Base-by-base conservation (phyloP, 441 rosid species). In the Pelargonium myrrhifolium region DNA sequence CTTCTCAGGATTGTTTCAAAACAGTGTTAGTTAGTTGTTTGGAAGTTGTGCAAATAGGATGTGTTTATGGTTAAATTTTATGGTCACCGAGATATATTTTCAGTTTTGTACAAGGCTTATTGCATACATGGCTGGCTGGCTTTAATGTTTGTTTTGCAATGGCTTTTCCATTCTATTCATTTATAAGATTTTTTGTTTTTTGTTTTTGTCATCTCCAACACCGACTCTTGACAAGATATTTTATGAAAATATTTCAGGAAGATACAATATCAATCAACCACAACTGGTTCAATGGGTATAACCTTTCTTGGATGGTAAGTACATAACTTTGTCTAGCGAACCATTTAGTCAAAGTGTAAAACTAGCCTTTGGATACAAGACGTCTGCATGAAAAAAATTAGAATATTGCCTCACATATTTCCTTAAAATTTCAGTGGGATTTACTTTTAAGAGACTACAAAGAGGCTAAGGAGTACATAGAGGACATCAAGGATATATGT, bases 211-310 rank as follows among this genome's bases (percentile, higher is more conserved):
- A 21, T 56, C 28, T 21, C 26, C 62, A 9, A 56, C 14, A 3
- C 31, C 20, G 14, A 56, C 31, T 14, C 18, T 3, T 64, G 10
- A 21, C 11, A 3, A 37, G 20, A 55, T 55, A 24, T 55, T 55
- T 18, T 55, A 11, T 20, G 62, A 9, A 61, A 62, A 77, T 35
- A 68, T 81, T 80, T 68, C 84, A 89, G 99, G 97, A 94, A 75
- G 97, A 94, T 65, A 88, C 96, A 21, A 81, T 91, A 80, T 91
- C 97, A 22, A 94, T 94, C 83, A 92, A 89, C 79, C 98, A 94
- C 77, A 93, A 92, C 70, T 92, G 98, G 99, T 86, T 92, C 80
- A 92, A 94, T 62, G 91, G 85, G n/a, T 80, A 88, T 78, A 92
- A 89, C 78, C 76, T 94, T 76, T 80, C 85, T 63, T 89, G 96